Base-by-base conservation (phyloP, 768 basidiomycete species). In the Suillus discolor region DNA sequence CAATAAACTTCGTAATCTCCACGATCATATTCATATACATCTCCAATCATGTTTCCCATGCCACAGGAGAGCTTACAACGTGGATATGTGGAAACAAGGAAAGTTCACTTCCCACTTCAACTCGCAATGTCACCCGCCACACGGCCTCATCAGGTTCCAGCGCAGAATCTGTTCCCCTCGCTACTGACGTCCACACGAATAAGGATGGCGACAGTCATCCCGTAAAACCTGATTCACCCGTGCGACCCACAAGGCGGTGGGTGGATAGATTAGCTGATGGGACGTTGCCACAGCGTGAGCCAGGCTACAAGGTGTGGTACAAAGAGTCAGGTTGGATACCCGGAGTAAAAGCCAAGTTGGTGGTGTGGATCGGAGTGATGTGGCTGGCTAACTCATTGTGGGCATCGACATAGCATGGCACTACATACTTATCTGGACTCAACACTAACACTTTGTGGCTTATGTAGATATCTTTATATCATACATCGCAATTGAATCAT, bases 21-120 rank as follows among this genome's bases (percentile, higher is more conserved):
- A 88, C 89, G 18, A 77, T 87, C 39, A 83, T 92, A 73, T 97
- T 97, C 78, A 77, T 96, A 69, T 96, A 89, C 77, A 74, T 96
- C 39, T 91, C 87, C 65, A 84, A 96, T 75, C 85, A 85, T 66
- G 88, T 93, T 60, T 87, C 93, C 12, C 83, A 84, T 70, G 93
- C 94, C 28, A 93, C 91, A 2, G 85, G 85, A 11, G 84, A 89
- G 60, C 78, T 96, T 60, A 93, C 94, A 9, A 79, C 68, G 63
- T 81, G 81, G 79, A 78, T 89, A 61, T 88, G 87, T 65, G 80
- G 78, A n/a, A 71, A 69, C 34, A 66, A 70, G 39, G 71, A 76
- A 36, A 73, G 70, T 31, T 69, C 69, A 16, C 64, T 75, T 44
- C 74, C 72, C 34, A 66, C 64, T 55, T 68, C 65, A 42, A 64